phyloP scores from a whole-genome alignment of 1,139 yeast genomes.

The Candida tropicalis region DNA sequence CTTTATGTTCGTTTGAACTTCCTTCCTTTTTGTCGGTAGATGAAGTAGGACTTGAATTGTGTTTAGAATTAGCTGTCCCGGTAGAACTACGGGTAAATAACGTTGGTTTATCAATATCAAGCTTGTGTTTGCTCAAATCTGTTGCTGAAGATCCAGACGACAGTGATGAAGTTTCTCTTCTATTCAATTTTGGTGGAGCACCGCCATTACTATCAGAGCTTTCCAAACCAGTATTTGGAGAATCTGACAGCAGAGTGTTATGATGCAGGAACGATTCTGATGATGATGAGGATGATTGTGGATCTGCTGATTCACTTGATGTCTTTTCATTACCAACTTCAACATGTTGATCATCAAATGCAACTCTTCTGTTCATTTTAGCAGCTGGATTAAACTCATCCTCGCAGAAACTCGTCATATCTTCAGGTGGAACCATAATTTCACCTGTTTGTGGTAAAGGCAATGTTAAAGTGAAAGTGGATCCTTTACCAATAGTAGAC shows the following conservation, averaged over 20 bases:
- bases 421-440: slow-evolving; percentile 42
- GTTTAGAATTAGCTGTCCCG: slow-evolving; percentile 53
- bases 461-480: slow-evolving; percentile 76
- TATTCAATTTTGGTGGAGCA: background rate
- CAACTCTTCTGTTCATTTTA: slow-evolving; percentile 39
- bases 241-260: background rate
- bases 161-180: slow-evolving; percentile 5
- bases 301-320: background rate
- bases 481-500: slow-evolving; percentile 74
- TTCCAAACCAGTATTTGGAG: slow-evolving; percentile 1
- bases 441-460: slow-evolving; percentile 78
- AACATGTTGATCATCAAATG: slow-evolving; percentile 28
- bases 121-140: background rate
- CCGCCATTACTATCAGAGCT: background rate
- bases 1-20: slow-evolving; percentile 16
- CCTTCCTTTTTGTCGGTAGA: background rate
- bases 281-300: slow-evolving; percentile 3
- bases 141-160: slow-evolving; percentile 1
- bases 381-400: slow-evolving; percentile 48
- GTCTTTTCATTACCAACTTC: slow-evolving; percentile 13
- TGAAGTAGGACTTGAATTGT: background rate
- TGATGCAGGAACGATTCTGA: slow-evolving; percentile 1
- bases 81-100: slow-evolving; percentile 54
- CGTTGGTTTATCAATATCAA: slow-evolving; percentile 36
- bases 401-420: slow-evolving; percentile 43